Conservation (phyloP, 495 filamentous ascomycete species). For the Lepraria neglecta region DNA sequence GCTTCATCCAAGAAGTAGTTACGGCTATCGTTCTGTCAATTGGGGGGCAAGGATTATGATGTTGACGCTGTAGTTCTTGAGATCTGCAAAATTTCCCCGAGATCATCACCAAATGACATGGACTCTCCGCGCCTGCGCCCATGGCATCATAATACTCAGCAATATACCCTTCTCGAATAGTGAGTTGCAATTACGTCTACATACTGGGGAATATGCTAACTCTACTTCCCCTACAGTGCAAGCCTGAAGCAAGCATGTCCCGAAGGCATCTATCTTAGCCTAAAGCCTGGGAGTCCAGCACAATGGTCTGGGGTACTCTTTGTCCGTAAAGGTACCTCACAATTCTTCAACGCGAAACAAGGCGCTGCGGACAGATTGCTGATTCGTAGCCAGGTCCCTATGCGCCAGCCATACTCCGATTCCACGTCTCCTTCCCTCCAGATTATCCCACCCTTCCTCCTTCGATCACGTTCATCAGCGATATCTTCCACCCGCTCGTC, state of each 20-base stretch:
- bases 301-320: conserved; percentile 89
- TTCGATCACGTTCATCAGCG: conserved; percentile 76
- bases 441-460: conserved; percentile 75
- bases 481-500: conserved; percentile 91
- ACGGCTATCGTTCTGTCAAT: too few species aligned
- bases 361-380: conserved; percentile 1
- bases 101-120: conserved; percentile 18
- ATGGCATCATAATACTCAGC: conserved; percentile 34
- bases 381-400: conserved; percentile 62
- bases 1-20: not conserved
- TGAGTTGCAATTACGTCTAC: conserved; percentile 36
- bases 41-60: too few species aligned
- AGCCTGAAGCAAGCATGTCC: conserved; percentile 76
- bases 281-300: conserved; percentile 71
- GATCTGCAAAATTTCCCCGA: not conserved
- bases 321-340: conserved; percentile 60
- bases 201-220: not conserved
- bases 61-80: too few species aligned
- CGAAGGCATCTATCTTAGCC: conserved; percentile 75
- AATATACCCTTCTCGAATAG: conserved; percentile 75
- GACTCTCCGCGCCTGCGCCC: conserved; percentile 13
- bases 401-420: conserved; percentile 77
- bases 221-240: conserved; percentile 46
- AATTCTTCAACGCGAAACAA: not conserved
- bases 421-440: conserved; percentile 79